phyloP scores from a whole-genome alignment of 495 filamentous ascomycete species.

The Parathielavia hyrcaniae region DNA sequence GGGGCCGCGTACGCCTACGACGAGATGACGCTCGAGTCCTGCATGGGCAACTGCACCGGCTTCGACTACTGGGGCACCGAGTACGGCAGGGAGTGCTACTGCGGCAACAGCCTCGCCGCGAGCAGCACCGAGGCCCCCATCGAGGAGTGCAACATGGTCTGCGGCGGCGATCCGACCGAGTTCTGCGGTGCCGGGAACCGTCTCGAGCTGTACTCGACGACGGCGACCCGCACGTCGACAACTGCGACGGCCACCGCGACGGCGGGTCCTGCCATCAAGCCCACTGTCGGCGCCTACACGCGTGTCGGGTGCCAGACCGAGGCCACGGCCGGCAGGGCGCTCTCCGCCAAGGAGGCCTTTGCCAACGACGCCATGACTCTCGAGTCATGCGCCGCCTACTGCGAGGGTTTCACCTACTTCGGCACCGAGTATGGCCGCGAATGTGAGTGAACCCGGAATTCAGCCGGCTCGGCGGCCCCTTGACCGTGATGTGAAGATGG shows the following conservation, averaged over 20 bases:
- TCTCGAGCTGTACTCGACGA: conserved; percentile 43
- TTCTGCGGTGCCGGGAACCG: conserved; percentile 44
- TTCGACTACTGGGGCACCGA: conserved; percentile 46
- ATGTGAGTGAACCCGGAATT: conserved; percentile 22
- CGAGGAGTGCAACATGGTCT: conserved; percentile 47
- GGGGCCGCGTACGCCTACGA: conserved; percentile 40
- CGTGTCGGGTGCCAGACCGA: conserved; percentile 45
- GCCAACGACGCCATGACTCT: conserved; percentile 38
- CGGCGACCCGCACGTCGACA: conserved; percentile 32
- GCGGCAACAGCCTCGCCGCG: conserved; percentile 42
- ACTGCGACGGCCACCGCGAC: conserved; percentile 34
- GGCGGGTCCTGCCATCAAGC: conserved; percentile 29
- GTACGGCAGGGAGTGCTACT: conserved; percentile 49
- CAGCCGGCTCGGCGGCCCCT: no score
- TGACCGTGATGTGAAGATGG: no score
- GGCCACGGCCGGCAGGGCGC: conserved; percentile 29
- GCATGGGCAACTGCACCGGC: conserved; percentile 42
- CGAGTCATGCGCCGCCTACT: conserved; percentile 38
- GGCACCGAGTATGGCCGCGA: conserved; percentile 40
- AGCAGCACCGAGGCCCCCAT: conserved; percentile 35
- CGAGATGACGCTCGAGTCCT: conserved; percentile 46
- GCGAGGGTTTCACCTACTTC: conserved; percentile 37
- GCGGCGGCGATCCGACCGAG: conserved; percentile 39
- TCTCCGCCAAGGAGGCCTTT: conserved; percentile 18
- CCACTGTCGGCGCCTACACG: conserved; percentile 34